Percentiles rank a stretch among this genome's conserved stretches.
phyloP scores from a whole-genome alignment of 768 basidiomycete species.

The Amanita rimosa region DNA sequence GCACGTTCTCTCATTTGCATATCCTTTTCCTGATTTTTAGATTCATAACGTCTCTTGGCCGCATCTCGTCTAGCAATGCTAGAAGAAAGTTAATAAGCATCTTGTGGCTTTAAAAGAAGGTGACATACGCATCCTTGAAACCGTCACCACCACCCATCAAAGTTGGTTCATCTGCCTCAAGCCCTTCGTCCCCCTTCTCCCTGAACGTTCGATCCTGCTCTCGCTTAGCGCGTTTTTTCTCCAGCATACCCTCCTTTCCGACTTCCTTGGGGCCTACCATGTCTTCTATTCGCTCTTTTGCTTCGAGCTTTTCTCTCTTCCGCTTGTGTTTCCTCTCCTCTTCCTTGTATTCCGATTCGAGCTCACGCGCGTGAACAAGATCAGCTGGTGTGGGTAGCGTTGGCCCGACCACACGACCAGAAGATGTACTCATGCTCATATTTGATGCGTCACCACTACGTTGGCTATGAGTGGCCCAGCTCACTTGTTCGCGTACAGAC shows the following conservation, averaged over 20 bases:
- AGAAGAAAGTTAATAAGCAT: not conserved
- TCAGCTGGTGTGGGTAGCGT: constrained; percentile 61
- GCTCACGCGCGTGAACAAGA: constrained; percentile 58
- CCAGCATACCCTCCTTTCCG: constrained; percentile 76
- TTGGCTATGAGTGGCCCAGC: constrained; percentile 28
- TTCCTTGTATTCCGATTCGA: constrained; percentile 35
- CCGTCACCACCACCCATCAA: constrained; percentile 78
- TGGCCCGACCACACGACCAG: constrained; percentile 49
- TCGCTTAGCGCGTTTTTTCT: constrained; percentile 71
- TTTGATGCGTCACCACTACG: constrained; percentile 12
- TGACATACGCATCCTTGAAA: constrained; percentile 61
- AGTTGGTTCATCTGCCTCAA: constrained; percentile 69
- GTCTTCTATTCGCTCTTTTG: constrained; percentile 64
- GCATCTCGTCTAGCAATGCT: constrained; percentile 66
- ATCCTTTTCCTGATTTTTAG: constrained; percentile 37
- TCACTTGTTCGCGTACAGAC: constrained; percentile 47
- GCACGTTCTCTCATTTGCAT: constrained; percentile 50
- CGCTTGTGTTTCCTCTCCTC: constrained; percentile 47
- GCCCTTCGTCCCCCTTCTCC: constrained; percentile 67
- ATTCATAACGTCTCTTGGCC: constrained; percentile 49
- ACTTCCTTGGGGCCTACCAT: constrained; percentile 70
- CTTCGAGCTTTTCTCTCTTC: constrained; percentile 56
- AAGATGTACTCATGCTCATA: constrained; percentile 14
- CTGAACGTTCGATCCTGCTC: constrained; percentile 63
- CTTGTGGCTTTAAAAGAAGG: constrained; percentile 2